Percentiles rank a stretch among this genome's conserved stretches.
These are phyloP conservation scores for Phytophthora kernoviae DNA, from an alignment of 352 stramenopile genomes.

Conservation along the genomic window DNA sequence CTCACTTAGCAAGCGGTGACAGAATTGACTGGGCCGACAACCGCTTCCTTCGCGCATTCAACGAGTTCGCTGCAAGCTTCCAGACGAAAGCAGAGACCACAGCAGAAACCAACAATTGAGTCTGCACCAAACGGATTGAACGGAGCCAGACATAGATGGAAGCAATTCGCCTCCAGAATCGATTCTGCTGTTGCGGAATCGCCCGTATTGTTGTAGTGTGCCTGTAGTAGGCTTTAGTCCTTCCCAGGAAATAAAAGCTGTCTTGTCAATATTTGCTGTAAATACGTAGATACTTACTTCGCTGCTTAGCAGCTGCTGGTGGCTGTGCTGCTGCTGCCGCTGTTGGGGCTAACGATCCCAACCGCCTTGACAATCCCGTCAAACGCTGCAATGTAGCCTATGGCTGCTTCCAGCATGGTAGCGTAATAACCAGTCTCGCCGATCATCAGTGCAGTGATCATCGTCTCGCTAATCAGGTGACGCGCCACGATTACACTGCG, in stretches of 20 bases:
- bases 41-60: conserved; percentile 39
- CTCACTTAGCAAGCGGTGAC: conserved; percentile 19
- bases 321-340: conserved; percentile 21
- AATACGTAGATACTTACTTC: too few species aligned
- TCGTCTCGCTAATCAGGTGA: conserved; percentile 78
- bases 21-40: conserved; percentile 37
- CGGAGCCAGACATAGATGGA: not conserved
- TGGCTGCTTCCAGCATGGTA: conserved; percentile 77
- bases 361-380: conserved; percentile 17
- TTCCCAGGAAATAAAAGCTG: not conserved
- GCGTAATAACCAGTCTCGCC: conserved; percentile 83
- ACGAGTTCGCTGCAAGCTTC: conserved; percentile 32
- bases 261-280: too few species aligned
- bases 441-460: conserved; percentile 76
- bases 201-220: not conserved
- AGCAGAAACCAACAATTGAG: conserved; percentile 8
- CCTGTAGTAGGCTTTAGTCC: not conserved
- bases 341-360: conserved; percentile 8
- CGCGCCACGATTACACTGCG: conserved; percentile 63
- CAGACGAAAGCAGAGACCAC: conserved; percentile 1
- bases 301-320: conserved; percentile 23
- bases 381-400: conserved; percentile 69
- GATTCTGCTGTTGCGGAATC: not conserved
- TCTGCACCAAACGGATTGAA: not conserved
- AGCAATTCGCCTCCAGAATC: not conserved